These are phyloP conservation scores for Solanum rostratum DNA, from an alignment of 257 asterid species.

Conservation along the genomic window DNA sequence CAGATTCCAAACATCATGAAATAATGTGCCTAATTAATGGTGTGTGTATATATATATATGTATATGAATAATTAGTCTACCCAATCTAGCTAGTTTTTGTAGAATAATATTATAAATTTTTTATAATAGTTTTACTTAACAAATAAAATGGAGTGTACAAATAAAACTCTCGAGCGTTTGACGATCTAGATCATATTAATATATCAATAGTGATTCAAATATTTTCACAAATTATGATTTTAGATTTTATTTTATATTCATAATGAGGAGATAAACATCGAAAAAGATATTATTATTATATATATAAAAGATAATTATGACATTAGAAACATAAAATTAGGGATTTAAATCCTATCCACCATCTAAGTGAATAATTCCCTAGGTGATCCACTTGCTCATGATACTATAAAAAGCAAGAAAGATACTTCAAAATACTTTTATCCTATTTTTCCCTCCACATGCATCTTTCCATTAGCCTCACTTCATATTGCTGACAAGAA, in stretches of 20 bases:
- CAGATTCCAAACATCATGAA: neutral
- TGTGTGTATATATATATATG: neutral
- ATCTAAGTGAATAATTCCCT: slow-evolving; percentile 30
- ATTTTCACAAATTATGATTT: neutral
- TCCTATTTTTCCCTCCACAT: neutral
- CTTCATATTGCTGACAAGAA: slow-evolving; percentile 14
- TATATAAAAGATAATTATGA: neutral
- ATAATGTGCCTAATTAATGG: slow-evolving; percentile 10
- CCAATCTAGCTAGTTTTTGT: neutral
- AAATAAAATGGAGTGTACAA: too few species aligned
- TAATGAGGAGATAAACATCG: neutral
- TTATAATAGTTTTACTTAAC: neutral
- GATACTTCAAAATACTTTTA: slow-evolving; percentile 22
- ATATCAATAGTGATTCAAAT: neutral
- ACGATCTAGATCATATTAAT: neutral
- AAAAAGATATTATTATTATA: too few species aligned
- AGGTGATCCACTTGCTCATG: slow-evolving; percentile 34
- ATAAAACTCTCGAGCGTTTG: neutral
- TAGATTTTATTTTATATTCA: neutral
- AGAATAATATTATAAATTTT: neutral
- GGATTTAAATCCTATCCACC: slow-evolving; percentile 51
- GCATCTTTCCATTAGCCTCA: neutral
- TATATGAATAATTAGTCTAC: neutral
- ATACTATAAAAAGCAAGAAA: slow-evolving; percentile 30
- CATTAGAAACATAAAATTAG: slow-evolving; percentile 8